Base-by-base conservation (phyloP, 306 rosid species). In the Acacia crassicarpa region DNA sequence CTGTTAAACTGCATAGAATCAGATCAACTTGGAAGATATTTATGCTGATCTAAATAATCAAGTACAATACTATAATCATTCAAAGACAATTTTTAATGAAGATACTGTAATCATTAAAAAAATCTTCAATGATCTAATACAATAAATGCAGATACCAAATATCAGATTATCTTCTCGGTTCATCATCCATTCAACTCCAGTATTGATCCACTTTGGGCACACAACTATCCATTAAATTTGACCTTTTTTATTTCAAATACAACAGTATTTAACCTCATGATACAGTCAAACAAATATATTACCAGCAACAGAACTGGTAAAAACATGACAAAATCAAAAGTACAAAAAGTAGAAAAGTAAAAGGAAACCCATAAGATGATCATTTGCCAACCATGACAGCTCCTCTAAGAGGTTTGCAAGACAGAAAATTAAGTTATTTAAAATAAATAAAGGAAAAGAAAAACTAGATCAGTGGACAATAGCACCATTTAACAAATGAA, bases 1-100 rank as follows among this genome's bases (percentile, higher is more conserved):
- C 86, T 78, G 83, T 81, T 25, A 84, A 46, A 71, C 15, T 7
- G 56, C 56, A 71, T 71, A 6, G 20, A 71, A 25, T 71, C 58
- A 71, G 20, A 71, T 71, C 20, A 25, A 44, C 22, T 43, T 22
- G 58, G 56, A 71, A 23, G 40, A 14, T 44, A 45, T 44, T 71
- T 45, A 13, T 41, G 53, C 74, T n/a, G 17, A 43, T 23, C 56
- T 71, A 43, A 22, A 43, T 30, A 43, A 71, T 23, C 0, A 23
- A 70, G 56, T 13, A 5, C 35, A n/a, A 15, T 14, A 63, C 69
- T 15, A 15, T 27, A 63, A 63, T 63, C n/a, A 63, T 5, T 63
- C 13, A 63, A 62, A 27, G 15, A 30, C 16, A 0, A 0, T 63
- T 63, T 61, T 59, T 59, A 22, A 27, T 25, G 8, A 19, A 15